phyloP scores from a whole-genome alignment of 148 eudicot genomes.

The Rhododendron ferrugineum region DNA sequence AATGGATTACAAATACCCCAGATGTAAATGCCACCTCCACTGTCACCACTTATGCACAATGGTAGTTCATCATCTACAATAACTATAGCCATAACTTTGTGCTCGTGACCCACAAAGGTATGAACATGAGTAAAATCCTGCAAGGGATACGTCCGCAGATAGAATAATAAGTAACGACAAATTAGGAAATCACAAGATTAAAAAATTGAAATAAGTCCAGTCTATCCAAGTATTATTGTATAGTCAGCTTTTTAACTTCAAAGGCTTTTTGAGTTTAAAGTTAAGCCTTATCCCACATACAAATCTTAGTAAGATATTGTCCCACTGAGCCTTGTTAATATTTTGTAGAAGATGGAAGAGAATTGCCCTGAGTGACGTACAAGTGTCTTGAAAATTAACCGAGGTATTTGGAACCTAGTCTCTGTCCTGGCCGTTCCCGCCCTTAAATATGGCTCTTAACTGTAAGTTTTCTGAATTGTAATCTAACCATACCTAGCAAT shows the following conservation, averaged over 20 bases:
- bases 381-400: background rate
- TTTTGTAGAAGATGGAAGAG: background rate
- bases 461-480: background rate
- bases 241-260: background rate
- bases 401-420: background rate
- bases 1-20: slow-evolving; percentile 60
- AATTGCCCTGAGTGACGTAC: background rate
- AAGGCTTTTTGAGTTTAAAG: background rate
- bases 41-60: slow-evolving; percentile 85
- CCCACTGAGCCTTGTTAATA: background rate
- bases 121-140: slow-evolving; percentile 75
- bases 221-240: background rate
- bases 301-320: background rate
- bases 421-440: background rate
- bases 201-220: background rate
- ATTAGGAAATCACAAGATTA: background rate
- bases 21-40: slow-evolving; percentile 71
- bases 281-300: background rate
- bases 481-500: background rate
- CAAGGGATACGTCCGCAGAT: background rate
- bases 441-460: background rate
- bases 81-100: slow-evolving; percentile 68
- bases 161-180: background rate
- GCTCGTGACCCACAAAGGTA: slow-evolving; percentile 83
- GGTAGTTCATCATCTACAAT: slow-evolving; percentile 58